A percentile compares a stretch with the other conserved stretches of the same genome.
These are phyloP conservation scores for Mycogone perniciosa DNA, from an alignment of 2,329 filamentous ascomycete genomes.

Conservation along the genomic window DNA sequence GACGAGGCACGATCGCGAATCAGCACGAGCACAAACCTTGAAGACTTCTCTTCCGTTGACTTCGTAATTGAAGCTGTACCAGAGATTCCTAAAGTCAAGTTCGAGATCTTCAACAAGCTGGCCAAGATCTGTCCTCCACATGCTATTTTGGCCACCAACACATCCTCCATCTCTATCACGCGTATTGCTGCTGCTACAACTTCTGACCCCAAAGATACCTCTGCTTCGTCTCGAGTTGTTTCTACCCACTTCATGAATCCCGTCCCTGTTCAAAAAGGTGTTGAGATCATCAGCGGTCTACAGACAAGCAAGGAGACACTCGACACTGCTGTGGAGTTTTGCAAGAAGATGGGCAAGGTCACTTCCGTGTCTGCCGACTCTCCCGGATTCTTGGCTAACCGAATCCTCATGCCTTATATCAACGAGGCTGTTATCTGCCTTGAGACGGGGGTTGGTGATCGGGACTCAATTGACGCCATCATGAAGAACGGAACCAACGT, in stretches of 20 bases:
- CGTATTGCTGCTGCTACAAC: conserved; percentile 86
- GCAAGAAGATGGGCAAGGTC: conserved; percentile 89
- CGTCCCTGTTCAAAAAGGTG: conserved; percentile 91
- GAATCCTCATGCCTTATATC: conserved; percentile 98
- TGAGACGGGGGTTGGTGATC: conserved; percentile 82
- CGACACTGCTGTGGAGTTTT: conserved; percentile 76
- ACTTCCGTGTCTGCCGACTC: conserved; percentile 81
- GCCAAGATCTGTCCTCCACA: conserved; percentile 77
- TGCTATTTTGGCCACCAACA: conserved; percentile 92
- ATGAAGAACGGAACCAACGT: conserved; percentile 99
- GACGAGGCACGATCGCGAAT: conserved; percentile 66
- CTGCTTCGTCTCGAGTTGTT: conserved; percentile 78
- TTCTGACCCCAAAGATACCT: conserved; percentile 69
- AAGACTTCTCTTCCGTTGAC: conserved; percentile 75
- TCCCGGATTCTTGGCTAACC: conserved; percentile 91
- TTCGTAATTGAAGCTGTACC: conserved; percentile 98
- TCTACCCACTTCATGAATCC: conserved; percentile 99
- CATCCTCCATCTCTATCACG: conserved; percentile 96
- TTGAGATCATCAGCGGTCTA: conserved; percentile 92
- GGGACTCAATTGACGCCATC: conserved; percentile 91
- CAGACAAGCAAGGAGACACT: conserved; percentile 83
- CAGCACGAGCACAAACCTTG: conserved; percentile 63
- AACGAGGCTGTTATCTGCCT: conserved; percentile 96
- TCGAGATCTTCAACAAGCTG: conserved; percentile 76
- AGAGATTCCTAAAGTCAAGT: conserved; percentile 82